Base-by-base conservation (phyloP, 225 moss, liverwort and hornwort genomes). In the Takakia lepidozioides region DNA sequence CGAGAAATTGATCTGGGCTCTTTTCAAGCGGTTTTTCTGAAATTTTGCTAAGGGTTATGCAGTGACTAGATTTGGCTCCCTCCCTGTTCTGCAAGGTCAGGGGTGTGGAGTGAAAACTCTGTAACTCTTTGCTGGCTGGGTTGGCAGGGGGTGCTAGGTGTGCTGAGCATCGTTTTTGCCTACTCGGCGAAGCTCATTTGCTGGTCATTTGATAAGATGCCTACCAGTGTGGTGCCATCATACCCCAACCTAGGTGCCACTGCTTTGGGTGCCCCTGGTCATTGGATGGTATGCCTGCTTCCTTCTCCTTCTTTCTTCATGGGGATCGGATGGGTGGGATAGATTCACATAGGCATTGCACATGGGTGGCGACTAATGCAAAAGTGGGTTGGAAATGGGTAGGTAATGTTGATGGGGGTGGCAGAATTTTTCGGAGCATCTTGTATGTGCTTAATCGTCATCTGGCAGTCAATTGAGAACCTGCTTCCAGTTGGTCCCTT, bases 401-500 rank as follows among this genome's bases (percentile, higher is more conserved):
- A 90, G 89, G 89, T 90, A 62, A 86, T 86, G 78, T 56, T 79
- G 53, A 84, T 84, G 75, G 91, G 66, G 51, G 74, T 86, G 59
- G 68, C 86, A 56, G 91, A 91, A 58, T 91, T 91, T 41, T 91
- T 86, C 59, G 91, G 86, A 67, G 91, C 86, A 14, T 71, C 81
- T 9, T 91, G 91, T 55, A 73, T 91, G 67, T 91, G 91, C 67
- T 62, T 91, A 27, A 91, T 91, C 35, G 63, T 91, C 16, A 74
- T 91, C 60, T 91, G 91, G 91, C 91, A 91, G 47, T 84, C 83
- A 50, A 78, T 84, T 46, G 74, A 76, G 45, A 87, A 87, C 82
- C 84, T 92, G 49, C 57, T 92, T 47, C 75, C 75, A 65, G 3
- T 45, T 14, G 76, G 62, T 47, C 25, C 57, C 47, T 26, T 81